phyloP scores from a whole-genome alignment of 306 rosid species.

The Lathyrus sativus region DNA sequence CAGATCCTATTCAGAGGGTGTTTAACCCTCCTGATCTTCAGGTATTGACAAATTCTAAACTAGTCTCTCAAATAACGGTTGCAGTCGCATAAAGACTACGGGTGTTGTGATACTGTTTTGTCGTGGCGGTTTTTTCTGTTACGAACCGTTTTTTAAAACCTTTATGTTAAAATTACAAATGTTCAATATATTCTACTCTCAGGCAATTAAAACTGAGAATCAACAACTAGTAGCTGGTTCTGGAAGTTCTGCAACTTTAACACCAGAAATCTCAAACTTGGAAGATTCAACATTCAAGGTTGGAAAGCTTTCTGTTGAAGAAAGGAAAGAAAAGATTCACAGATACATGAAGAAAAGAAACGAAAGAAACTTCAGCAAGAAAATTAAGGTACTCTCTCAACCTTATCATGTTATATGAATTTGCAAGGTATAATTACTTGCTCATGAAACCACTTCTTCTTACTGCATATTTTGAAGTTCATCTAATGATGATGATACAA shows the following conservation, averaged over 20 bases:
- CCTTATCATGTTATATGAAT: conserved; percentile 25
- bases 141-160: too few species aligned
- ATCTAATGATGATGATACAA: conserved; percentile 34
- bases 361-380: conserved; percentile 97
- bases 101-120: too few species aligned
- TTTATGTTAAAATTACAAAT: too few species aligned
- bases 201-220: conserved; percentile 70
- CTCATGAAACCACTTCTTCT: conserved; percentile 13
- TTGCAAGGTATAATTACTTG: conserved; percentile 23
- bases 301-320: conserved; percentile 86
- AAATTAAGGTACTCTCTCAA: conserved; percentile 69
- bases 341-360: conserved; percentile 98
- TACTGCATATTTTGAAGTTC: conserved; percentile 26
- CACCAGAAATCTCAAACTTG: conserved; percentile 72
- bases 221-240: conserved; percentile 66
- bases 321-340: conserved; percentile 90
- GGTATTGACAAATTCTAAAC: conserved; percentile 50
- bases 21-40: conserved; percentile 84
- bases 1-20: conserved; percentile 62
- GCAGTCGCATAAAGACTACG: too few species aligned
- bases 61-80: background rate
- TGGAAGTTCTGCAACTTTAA: conserved; percentile 61
- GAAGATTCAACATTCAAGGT: conserved; percentile 85
- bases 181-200: background rate
- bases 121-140: too few species aligned